These are phyloP conservation scores for Auricularia heimuer DNA, from an alignment of 768 basidiomycete species.

Conservation along the genomic window DNA sequence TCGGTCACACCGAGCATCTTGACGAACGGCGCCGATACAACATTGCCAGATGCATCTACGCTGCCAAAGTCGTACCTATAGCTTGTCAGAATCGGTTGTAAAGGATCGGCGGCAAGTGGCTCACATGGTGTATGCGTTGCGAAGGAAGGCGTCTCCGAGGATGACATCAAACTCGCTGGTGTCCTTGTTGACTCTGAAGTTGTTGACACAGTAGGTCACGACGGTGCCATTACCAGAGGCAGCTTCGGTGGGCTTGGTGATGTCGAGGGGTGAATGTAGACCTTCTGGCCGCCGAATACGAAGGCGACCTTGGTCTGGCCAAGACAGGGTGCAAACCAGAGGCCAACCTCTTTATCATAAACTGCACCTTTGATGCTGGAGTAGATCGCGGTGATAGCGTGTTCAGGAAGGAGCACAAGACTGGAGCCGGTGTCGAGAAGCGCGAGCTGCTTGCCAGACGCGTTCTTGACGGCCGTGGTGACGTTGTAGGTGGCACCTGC, in stretches of 20 bases:
- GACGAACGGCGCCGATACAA: neutral
- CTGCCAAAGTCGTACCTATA: neutral
- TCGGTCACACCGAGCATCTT: neutral
- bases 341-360: neutral
- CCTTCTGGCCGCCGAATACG: neutral
- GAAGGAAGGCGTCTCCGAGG: neutral
- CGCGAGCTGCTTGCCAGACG: slow-evolving; percentile 1
- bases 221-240: neutral
- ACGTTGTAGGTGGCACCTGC: neutral
- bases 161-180: neutral
- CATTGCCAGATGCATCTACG: neutral
- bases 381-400: neutral
- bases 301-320: neutral
- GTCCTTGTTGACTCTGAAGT: neutral
- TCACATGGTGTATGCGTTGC: neutral
- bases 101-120: neutral
- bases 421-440: neutral
- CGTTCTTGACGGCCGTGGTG: slow-evolving; percentile 1
- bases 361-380: neutral
- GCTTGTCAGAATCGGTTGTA: neutral
- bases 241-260: neutral
- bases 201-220: slow-evolving; percentile 2
- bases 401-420: neutral
- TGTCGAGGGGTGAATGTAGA: neutral
- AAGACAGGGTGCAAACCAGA: neutral